Evolutionary conservation across 257 asterid genomes (phyloP), one percentile per base, ranked within the genome.

Genomic region (Gentiana dahurica): DNA sequence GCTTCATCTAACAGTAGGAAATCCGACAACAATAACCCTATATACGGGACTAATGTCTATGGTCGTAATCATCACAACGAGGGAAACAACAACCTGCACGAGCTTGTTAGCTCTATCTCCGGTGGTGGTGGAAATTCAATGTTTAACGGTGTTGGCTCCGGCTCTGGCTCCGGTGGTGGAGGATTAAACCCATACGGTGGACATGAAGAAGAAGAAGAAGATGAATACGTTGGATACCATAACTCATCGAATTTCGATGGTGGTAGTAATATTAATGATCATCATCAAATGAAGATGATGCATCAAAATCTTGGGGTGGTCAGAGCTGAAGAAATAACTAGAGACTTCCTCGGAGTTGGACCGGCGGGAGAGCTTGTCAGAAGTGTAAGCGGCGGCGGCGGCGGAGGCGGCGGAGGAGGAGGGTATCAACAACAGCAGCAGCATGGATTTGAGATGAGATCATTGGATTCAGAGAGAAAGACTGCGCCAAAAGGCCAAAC

Each of bases 331-430:
- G 64, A 65, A 6, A 53, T 84, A 59, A 87, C 96, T 0, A 78
- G 96, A 73, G 94, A 87, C n/a, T 87, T 87, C 67, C 94, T 87
- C 41, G 96, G 96, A 10, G 91, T 83, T 9, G 59, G 70, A 3
- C 68, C 68, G 12, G 62, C 68, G 8, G 87, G 94, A 1, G 84
- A 80, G 74, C 75, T 82, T 0, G 81, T 85, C 73, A 75, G 84
- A 70, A 72, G 74, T 51, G 74, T 79, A 39, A 72, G 67, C 53
- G 72, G 68, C 2, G 58, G 71, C n/a, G 64, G 58, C 4, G 36
- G 35, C 6, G 36, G 84, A 68, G 71, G 74, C 54, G 74, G 76
- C 35, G 68, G 67, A 49, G 72, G 68, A 3, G 58, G 71, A 33
- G 64, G 58, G 7, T 43, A 35, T 11, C 47, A 79, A 33, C 76